Evolutionary conservation across 805 yeast genomes (phyloP).

Genomic region (Candida dajiaensis): DNA sequence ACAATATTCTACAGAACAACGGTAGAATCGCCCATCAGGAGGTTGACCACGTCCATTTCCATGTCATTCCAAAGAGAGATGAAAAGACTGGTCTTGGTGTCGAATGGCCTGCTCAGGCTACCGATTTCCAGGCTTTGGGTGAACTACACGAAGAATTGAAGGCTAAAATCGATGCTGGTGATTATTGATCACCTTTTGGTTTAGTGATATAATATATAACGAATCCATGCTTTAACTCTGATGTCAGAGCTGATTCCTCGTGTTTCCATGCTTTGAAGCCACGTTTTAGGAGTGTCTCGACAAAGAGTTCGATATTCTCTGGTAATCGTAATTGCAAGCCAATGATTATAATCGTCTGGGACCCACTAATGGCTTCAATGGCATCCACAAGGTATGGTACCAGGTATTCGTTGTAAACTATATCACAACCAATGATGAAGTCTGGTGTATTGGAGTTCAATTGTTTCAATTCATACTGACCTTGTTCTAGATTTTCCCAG

Average conservation of each 20-base stretch:
- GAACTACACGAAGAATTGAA: constrained; percentile 56
- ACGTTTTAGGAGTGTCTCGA: constrained; percentile 27
- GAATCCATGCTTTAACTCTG: constrained; percentile 36
- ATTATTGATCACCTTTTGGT: constrained; percentile 1
- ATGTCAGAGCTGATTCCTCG: constrained; percentile 26
- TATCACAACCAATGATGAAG: constrained; percentile 54
- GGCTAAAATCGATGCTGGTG: constrained; percentile 32
- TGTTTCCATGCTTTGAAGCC: constrained; percentile 33
- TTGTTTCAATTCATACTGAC: constrained; percentile 21
- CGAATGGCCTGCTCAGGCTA: constrained; percentile 91
- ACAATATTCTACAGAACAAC: constrained; percentile 87
- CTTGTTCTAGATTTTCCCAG: constrained; percentile 49
- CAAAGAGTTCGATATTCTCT: constrained; percentile 41
- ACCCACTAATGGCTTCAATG: constrained; percentile 30
- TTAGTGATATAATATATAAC: constrained; percentile 33
- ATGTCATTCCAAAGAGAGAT: constrained; percentile 85
- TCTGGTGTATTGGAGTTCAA: constrained; percentile 29
- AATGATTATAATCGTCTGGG: constrained; percentile 32
- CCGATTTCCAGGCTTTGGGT: constrained; percentile 69
- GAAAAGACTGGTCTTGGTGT: constrained; percentile 70
- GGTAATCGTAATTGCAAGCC: constrained; percentile 52
- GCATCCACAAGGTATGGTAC: constrained; percentile 44
- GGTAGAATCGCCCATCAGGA: constrained; percentile 94
- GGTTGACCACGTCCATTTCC: constrained; percentile 96
- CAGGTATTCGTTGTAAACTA: constrained; percentile 58